Percentiles rank a stretch among this genome's conserved stretches.
Evolutionary conservation across 352 stramenopile species (phyloP).

Genomic region (Globisporangium uncinulatum): DNA sequence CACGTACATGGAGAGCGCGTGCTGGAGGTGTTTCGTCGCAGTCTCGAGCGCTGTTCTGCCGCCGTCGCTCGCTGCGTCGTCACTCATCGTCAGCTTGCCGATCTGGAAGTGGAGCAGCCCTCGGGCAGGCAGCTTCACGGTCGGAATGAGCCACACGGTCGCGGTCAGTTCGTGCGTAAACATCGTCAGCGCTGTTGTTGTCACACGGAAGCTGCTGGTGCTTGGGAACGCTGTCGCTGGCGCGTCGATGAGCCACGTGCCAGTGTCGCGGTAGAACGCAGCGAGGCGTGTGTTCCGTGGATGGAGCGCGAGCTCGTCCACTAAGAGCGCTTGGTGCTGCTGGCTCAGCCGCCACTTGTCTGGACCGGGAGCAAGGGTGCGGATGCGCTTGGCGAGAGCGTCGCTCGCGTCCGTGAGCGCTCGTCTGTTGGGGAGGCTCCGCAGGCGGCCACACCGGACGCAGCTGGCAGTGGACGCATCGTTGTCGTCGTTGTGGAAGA

Average conservation of each 20-base stretch:
- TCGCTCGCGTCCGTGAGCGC: conserved; percentile 15
- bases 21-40: conserved; percentile 24
- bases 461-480: conserved; percentile 6
- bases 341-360: conserved; percentile 25
- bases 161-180: conserved; percentile 25
- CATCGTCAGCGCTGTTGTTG: conserved; percentile 14
- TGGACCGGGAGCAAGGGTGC: background rate
- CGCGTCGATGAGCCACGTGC: conserved; percentile 28
- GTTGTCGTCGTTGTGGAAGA: background rate
- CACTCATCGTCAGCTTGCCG: conserved; percentile 23
- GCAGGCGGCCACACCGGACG: conserved; percentile 15
- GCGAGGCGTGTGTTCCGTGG: conserved; percentile 26
- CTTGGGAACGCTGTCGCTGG: conserved; percentile 1
- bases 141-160: conserved; percentile 36
- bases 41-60: conserved; percentile 5
- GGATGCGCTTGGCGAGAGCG: conserved; percentile 3
- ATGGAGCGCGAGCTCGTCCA: conserved; percentile 19
- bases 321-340: conserved; percentile 18
- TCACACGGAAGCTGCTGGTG: conserved; percentile 1
- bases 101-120: conserved; percentile 42
- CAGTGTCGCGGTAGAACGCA: conserved; percentile 24
- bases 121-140: conserved; percentile 29
- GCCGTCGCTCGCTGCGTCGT: conserved; percentile 3
- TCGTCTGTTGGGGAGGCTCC: conserved; percentile 5
- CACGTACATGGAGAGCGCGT: conserved; percentile 33